Base-by-base conservation (phyloP, 345 rosid genomes). In the Eucalyptus fibrosa region DNA sequence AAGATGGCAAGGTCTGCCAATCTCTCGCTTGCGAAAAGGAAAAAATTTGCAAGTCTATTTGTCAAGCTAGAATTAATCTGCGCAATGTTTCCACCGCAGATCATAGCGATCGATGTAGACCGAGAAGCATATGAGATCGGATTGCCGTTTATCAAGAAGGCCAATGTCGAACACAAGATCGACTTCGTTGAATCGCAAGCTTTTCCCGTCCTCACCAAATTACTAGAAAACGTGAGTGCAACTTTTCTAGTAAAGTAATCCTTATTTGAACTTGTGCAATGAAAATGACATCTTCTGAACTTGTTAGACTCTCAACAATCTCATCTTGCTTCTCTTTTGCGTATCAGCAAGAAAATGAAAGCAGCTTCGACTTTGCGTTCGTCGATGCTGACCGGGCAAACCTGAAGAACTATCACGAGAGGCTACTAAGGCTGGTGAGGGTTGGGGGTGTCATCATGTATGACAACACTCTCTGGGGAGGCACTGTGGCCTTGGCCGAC, bases 91-190 rank as follows among this genome's bases (percentile, higher is more conserved):
- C 47, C 12, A 77, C 83, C 2, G 28, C 47, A 77, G 83, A 40
- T 93, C 49, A 86, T 86, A 9, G 90, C 88, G 12, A 92, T 93
- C 14, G 96, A 94, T 50, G 88, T 89, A 5, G 89, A 93, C 23
- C 24, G 86, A 50, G 92, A 94, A 89, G 91, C 91, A 30, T 96
- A 90, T 34, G 94, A 94, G 67, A 13, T 91, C 7, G 96, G 96
- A 82, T 88, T 90, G n/a, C 94, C 94, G 8, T 91, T 89, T 85
- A 93, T 94, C 28, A 86, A 91, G 59, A 93, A 94, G 77, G 95
- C 96, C 8, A 93, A 95, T 11, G 91, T 95, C 30, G 91, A 93
- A 28, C 92, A 93, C 86, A 95, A 94, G 90, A 93, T 95, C 86
- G 93, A 89, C 42, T 89, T 89, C 24, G 8, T 89, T 15, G 77